These are phyloP conservation scores for Oidium heveae DNA, from an alignment of 2,329 filamentous ascomycete genomes.

Conservation along the genomic window DNA sequence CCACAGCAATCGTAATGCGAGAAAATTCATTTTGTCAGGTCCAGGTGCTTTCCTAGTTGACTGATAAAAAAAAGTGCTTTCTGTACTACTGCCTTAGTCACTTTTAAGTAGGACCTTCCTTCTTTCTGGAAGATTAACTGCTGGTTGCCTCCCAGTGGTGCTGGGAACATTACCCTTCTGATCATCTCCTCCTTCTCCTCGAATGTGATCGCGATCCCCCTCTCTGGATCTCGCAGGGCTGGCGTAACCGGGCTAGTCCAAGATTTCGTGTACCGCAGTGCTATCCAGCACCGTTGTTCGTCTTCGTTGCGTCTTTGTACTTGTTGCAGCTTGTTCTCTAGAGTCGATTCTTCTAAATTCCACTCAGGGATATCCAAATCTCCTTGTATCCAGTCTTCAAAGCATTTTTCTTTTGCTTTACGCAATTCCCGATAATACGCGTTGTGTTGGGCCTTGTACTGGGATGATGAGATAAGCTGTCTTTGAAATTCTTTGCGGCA, in stretches of 20 bases:
- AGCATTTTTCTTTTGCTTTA: background rate
- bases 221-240: background rate
- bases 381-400: background rate
- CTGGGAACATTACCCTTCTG: background rate
- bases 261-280: background rate
- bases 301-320: background rate
- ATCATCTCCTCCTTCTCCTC: background rate
- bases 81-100: background rate
- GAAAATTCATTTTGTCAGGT: background rate
- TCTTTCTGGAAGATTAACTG: background rate
- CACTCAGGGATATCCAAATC: background rate
- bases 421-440: background rate
- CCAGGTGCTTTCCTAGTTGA: background rate
- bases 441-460: background rate
- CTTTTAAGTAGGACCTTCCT: background rate
- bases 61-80: background rate
- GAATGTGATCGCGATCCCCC: background rate
- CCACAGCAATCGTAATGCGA: background rate
- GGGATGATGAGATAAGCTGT: background rate
- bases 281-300: background rate
- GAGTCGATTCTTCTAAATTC: background rate
- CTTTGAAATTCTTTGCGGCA: background rate
- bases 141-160: background rate
- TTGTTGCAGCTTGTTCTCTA: background rate
- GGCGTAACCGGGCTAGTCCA: background rate